Conservation (phyloP, 2,329 filamentous ascomycete genomes). For the Dactylellina sp. region DNA sequence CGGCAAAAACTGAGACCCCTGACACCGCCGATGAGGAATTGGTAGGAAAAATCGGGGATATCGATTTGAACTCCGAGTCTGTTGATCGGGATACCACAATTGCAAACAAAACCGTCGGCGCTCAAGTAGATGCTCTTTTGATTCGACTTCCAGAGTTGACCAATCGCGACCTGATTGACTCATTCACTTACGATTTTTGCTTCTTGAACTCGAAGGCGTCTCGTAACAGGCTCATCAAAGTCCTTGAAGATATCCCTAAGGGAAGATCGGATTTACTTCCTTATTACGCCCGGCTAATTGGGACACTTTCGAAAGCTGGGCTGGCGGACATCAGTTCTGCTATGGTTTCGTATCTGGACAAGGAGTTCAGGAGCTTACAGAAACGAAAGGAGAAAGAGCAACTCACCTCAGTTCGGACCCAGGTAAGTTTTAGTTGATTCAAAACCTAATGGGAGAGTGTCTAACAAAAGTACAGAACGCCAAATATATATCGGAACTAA, state of each 20-base stretch:
- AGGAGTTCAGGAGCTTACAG: slow-evolving; percentile 95
- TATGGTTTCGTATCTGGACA: slow-evolving; percentile 89
- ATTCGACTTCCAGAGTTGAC: slow-evolving; percentile 89
- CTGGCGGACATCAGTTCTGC: slow-evolving; percentile 94
- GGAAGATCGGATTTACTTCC: slow-evolving; percentile 91
- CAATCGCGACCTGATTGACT: slow-evolving; percentile 89
- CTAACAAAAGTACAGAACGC: slow-evolving; percentile 55
- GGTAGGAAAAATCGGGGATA: slow-evolving; percentile 67
- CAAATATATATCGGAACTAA: slow-evolving; percentile 93
- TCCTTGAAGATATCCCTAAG: slow-evolving; percentile 92
- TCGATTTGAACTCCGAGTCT: slow-evolving; percentile 67
- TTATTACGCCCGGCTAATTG: slow-evolving; percentile 89
- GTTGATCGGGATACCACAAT: slow-evolving; percentile 95
- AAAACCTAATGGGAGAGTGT: slow-evolving; percentile 83
- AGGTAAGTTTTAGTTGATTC: slow-evolving; percentile 62
- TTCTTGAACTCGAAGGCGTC: slow-evolving; percentile 99
- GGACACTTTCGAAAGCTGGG: slow-evolving; percentile 85
- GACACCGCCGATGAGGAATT: slow-evolving; percentile 81
- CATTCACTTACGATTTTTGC: slow-evolving; percentile 95
- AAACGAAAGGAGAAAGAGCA: slow-evolving; percentile 98
- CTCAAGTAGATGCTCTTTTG: slow-evolving; percentile 91
- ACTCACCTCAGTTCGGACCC: slow-evolving; percentile 65
- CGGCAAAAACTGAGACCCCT: slow-evolving; percentile 47
- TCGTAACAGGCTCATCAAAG: slow-evolving; percentile 90
- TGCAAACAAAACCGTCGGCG: slow-evolving; percentile 96